A percentile compares a stretch with the other conserved stretches of the same genome.
Evolutionary conservation across 2,329 filamentous ascomycete genomes (phyloP).

Genomic region (Phyllosticta citrichinensis): DNA sequence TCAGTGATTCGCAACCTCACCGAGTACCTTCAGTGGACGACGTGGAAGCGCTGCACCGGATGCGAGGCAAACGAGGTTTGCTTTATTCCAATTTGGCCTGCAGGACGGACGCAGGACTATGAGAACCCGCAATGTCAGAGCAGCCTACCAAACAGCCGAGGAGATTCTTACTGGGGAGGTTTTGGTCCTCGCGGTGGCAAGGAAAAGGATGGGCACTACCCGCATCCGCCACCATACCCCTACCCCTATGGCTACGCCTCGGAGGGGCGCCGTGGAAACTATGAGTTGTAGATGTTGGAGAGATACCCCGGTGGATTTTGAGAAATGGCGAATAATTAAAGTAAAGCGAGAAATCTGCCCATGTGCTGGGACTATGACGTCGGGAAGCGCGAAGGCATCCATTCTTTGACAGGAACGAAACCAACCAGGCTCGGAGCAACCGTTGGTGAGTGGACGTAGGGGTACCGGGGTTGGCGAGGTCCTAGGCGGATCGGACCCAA

Average conservation of each 20-base stretch:
- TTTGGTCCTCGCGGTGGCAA: background rate
- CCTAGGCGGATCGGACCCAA: background rate
- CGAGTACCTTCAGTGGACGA: constrained; percentile 47
- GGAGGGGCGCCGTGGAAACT: background rate
- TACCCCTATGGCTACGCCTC: background rate
- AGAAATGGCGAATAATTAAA: background rate
- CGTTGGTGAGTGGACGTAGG: background rate
- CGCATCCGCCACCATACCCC: constrained; percentile 1
- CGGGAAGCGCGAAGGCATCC: background rate
- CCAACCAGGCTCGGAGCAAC: background rate
- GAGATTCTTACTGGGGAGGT: constrained; percentile 7
- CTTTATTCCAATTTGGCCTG: constrained; percentile 55
- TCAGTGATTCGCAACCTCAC: constrained; percentile 33
- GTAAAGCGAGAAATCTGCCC: background rate
- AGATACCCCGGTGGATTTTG: background rate
- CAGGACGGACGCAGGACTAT: constrained; percentile 46
- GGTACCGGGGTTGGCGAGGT: background rate
- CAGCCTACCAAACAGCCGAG: background rate
- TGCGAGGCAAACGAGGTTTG: constrained; percentile 48
- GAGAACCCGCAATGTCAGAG: constrained; percentile 35
- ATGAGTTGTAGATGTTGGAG: background rate
- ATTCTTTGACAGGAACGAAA: background rate
- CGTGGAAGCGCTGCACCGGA: constrained; percentile 47
- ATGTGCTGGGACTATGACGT: background rate
- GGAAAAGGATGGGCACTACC: constrained; percentile 1